Percentiles rank a stretch among this genome's conserved stretches.
phyloP scores from a whole-genome alignment of 306 rosid genomes.

The Geum urbanum region DNA sequence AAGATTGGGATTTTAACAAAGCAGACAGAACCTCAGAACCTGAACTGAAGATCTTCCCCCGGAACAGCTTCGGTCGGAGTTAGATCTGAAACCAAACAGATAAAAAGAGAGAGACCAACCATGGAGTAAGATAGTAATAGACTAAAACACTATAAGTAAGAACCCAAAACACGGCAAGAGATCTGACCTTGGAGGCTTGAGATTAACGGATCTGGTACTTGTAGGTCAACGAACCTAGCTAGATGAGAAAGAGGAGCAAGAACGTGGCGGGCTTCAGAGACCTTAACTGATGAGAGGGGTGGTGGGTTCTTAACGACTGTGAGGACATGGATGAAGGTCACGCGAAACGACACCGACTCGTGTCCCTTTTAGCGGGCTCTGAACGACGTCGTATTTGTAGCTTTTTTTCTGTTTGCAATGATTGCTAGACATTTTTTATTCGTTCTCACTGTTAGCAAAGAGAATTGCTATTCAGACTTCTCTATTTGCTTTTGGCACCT shows the following conservation, averaged over 20 bases:
- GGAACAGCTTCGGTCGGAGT: conserved; percentile 7
- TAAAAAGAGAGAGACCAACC: neutral
- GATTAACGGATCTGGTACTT: conserved; percentile 35
- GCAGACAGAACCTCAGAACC: conserved; percentile 29
- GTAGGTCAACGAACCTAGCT: conserved; percentile 51
- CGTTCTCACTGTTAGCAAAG: too few relatives aligned
- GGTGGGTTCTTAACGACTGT: conserved; percentile 24
- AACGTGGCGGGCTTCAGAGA: conserved; percentile 3
- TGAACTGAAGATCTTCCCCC: conserved; percentile 21
- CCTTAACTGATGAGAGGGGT: conserved; percentile 18
- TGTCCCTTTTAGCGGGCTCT: too few relatives aligned
- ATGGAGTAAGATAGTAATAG: neutral
- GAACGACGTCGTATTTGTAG: too few relatives aligned
- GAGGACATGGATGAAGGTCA: neutral
- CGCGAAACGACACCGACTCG: neutral
- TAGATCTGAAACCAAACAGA: conserved; percentile 48
- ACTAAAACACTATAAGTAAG: conserved; percentile 17
- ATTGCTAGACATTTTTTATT: too few relatives aligned
- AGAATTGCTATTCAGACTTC: too few relatives aligned
- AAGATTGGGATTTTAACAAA: neutral
- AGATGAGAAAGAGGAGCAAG: conserved; percentile 7
- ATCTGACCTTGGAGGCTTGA: conserved; percentile 51
- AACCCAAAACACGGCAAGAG: conserved; percentile 16
- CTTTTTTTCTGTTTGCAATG: too few relatives aligned
- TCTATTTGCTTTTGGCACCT: too few relatives aligned